Conservation (phyloP, 208 protist genomes). For the Strigomonas oncopelti region DNA sequence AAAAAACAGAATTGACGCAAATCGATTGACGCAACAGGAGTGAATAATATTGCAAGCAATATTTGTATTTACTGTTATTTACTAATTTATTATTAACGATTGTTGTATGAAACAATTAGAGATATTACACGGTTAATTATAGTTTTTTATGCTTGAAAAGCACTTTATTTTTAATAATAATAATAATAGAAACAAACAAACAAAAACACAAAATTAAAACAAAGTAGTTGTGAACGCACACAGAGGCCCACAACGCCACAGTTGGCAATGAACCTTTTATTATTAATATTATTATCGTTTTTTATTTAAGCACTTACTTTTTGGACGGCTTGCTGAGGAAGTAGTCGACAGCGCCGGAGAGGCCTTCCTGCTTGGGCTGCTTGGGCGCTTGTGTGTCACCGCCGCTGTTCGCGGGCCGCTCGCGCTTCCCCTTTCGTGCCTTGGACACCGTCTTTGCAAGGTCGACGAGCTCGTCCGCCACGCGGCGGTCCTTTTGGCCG, state of each 20-base stretch:
- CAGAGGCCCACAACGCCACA: too few species aligned
- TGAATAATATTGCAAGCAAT: background rate
- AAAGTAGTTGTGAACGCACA: too few species aligned
- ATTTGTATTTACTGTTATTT: slow-evolving; percentile 6
- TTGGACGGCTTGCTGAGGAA: slow-evolving; percentile 45
- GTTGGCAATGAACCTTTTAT: background rate
- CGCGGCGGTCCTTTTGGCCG: slow-evolving; percentile 57
- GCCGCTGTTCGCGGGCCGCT: slow-evolving; percentile 1
- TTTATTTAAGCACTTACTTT: slow-evolving; percentile 3
- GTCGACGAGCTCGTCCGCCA: slow-evolving; percentile 54
- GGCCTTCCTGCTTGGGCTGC: slow-evolving; percentile 5
- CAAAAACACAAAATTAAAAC: too few species aligned
- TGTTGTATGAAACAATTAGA: too few species aligned
- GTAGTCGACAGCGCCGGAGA: slow-evolving; percentile 50
- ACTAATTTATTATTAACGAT: background rate
- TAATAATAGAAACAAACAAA: slow-evolving; percentile 7
- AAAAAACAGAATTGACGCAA: background rate
- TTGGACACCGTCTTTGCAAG: slow-evolving; percentile 72
- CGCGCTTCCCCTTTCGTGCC: slow-evolving; percentile 45
- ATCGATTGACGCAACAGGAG: background rate
- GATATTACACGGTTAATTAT: slow-evolving; percentile 9
- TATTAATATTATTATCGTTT: slow-evolving; percentile 1
- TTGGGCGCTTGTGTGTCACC: slow-evolving; percentile 9
- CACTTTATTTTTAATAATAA: slow-evolving; percentile 9
- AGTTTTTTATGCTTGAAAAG: background rate